phyloP scores from a whole-genome alignment of 805 yeast species.

The Limtongia smithiae region DNA sequence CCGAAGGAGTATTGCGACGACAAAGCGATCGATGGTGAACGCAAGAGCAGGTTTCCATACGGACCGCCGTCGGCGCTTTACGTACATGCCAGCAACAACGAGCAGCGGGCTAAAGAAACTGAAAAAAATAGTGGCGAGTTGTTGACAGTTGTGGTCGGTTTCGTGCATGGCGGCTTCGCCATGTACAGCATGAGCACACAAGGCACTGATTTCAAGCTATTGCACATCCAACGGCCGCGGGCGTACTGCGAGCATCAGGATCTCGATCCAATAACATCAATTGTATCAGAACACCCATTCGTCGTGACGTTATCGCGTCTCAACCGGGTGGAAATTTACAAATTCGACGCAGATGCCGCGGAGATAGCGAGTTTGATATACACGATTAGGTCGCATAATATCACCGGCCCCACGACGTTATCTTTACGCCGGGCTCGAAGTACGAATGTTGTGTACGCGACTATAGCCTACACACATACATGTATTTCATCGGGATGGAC shows the following conservation, averaged over 20 bases:
- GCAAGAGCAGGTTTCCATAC: neutral
- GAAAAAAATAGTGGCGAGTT: neutral
- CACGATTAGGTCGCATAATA: conserved; percentile 10
- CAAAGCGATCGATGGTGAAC: too few species aligned
- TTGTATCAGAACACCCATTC: conserved; percentile 14
- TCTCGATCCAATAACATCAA: conserved; percentile 3
- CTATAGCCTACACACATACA: conserved; percentile 19
- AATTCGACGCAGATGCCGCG: neutral
- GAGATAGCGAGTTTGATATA: neutral
- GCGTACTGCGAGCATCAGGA: neutral
- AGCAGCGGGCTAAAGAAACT: too few species aligned
- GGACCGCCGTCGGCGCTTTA: conserved; percentile 10
- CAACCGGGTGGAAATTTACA: conserved; percentile 5
- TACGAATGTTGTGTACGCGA: conserved; percentile 2
- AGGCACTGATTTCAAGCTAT: neutral
- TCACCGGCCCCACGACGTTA: conserved; percentile 13
- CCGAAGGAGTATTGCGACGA: neutral
- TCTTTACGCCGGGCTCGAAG: conserved; percentile 8
- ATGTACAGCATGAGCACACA: neutral
- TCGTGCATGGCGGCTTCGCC: conserved; percentile 16
- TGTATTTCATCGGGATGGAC: conserved; percentile 9
- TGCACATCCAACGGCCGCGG: conserved; percentile 5
- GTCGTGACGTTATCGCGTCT: conserved; percentile 11
- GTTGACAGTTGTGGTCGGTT: conserved; percentile 13
- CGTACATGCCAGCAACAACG: neutral